A percentile compares a stretch with the other conserved stretches of the same genome.
These are phyloP conservation scores for Saccharomyces uvarum DNA, from an alignment of 1,139 yeast genomes.

Conservation along the genomic window DNA sequence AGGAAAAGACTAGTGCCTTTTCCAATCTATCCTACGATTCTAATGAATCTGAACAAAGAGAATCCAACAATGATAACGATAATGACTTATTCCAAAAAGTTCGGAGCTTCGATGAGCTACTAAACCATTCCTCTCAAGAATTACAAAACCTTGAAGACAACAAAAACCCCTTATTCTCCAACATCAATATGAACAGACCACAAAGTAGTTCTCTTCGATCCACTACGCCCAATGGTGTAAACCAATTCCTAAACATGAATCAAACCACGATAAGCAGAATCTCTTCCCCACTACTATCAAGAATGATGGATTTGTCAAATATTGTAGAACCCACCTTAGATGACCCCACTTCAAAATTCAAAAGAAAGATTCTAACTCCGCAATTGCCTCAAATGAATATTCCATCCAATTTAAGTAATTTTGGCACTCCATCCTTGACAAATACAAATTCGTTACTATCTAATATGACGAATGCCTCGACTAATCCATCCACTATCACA, in stretches of 20 bases:
- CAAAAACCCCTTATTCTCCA: neutral
- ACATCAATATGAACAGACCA: neutral
- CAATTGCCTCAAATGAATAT: slow-evolving; percentile 3
- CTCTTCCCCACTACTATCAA: slow-evolving; percentile 21
- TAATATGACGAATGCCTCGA: neutral
- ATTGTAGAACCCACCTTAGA: slow-evolving; percentile 24
- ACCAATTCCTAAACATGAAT: slow-evolving; percentile 18
- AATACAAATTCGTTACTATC: neutral
- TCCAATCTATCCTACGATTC: neutral
- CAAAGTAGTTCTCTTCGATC: neutral
- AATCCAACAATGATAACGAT: neutral
- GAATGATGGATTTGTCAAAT: slow-evolving; percentile 25
- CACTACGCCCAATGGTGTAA: neutral
- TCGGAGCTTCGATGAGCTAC: slow-evolving; percentile 17
- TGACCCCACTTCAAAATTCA: slow-evolving; percentile 20
- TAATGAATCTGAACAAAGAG: neutral
- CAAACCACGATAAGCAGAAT: slow-evolving; percentile 20
- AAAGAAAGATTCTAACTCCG: slow-evolving; percentile 12
- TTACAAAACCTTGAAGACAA: neutral
- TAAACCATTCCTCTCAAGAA: slow-evolving; percentile 16
- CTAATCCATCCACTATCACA: neutral
- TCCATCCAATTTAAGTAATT: slow-evolving; percentile 3
- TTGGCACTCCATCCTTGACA: slow-evolving; percentile 2
- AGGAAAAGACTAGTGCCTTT: slow-evolving; percentile 44
- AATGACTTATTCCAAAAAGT: slow-evolving; percentile 10